Percentiles rank a stretch among this genome's conserved stretches.
phyloP scores from a whole-genome alignment of 2,329 filamentous ascomycete species.

The Pezicula neosporulosa region DNA sequence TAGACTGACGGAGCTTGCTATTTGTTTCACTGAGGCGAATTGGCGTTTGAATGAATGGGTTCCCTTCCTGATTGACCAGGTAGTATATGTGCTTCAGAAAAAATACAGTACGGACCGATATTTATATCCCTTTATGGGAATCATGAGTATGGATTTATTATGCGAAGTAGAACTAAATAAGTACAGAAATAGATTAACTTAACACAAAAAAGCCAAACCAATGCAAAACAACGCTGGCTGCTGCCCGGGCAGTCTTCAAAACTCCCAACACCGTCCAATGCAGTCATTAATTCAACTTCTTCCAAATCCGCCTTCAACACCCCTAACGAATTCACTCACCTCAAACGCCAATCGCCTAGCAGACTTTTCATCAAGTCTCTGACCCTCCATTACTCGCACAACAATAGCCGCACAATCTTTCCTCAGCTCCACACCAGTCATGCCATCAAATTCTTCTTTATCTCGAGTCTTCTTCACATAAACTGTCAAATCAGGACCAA shows the following conservation, averaged over 20 bases:
- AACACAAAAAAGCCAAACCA: too few relatives aligned
- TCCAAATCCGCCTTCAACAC: conserved; percentile 17
- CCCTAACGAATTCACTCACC: conserved; percentile 72
- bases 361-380: conserved; percentile 61
- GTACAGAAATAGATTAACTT: neutral
- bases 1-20: too few relatives aligned
- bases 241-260: neutral
- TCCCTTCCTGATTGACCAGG: too few relatives aligned
- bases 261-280: neutral
- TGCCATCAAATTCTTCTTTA: conserved; percentile 32
- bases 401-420: conserved; percentile 49
- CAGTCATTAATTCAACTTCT: conserved; percentile 2
- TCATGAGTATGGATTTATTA: too few relatives aligned
- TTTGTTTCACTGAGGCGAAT: too few relatives aligned
- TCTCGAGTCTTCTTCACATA: conserved; percentile 47
- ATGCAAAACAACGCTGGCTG: neutral
- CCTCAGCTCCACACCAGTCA: conserved; percentile 51
- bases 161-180: neutral
- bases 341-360: conserved; percentile 80
- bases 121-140: too few relatives aligned
- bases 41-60: too few relatives aligned
- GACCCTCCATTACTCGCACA: conserved; percentile 39
- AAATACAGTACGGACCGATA: too few relatives aligned
- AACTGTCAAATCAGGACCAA: conserved; percentile 77
- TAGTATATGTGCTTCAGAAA: too few relatives aligned